phyloP scores from a whole-genome alignment of 176 grass and related monocot genomes.

The Oropetium thomaeum region DNA sequence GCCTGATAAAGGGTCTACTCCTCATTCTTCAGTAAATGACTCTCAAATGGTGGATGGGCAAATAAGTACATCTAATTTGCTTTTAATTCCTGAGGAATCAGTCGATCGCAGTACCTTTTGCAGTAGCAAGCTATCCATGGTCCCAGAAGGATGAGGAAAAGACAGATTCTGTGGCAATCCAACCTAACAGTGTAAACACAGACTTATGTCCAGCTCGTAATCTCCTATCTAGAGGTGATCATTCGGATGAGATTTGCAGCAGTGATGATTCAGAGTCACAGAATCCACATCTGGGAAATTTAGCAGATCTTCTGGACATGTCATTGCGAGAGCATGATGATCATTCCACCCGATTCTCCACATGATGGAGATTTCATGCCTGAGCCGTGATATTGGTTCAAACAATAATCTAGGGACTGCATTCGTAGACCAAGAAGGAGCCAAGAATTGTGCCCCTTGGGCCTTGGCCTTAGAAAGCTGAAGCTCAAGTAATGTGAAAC shows the following conservation, averaged over 20 bases:
- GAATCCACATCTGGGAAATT: not conserved
- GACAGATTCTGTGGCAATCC: not conserved
- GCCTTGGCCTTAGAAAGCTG: no score
- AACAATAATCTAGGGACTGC: not conserved
- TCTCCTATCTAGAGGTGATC: not conserved
- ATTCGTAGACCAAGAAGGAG: not conserved
- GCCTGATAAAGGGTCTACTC: not conserved
- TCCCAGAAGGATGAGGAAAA: not conserved
- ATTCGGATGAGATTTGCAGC: not conserved
- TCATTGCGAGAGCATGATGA: conserved; percentile 34
- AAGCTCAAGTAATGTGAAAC: not conserved
- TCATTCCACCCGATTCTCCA: conserved; percentile 31
- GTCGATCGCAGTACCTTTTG: not conserved
- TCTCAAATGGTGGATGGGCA: not conserved
- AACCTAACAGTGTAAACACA: not conserved
- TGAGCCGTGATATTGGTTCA: not conserved
- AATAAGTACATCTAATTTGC: not conserved
- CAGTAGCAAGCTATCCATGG: not conserved
- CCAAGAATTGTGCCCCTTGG: not conserved
- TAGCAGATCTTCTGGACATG: conserved; percentile 40
- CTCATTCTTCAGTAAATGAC: not conserved
- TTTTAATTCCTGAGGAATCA: not conserved
- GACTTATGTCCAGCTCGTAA: not conserved
- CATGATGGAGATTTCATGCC: not conserved
- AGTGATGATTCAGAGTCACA: not conserved